phyloP scores from a whole-genome alignment of 768 basidiomycete species.

The Mycena kentingensis region DNA sequence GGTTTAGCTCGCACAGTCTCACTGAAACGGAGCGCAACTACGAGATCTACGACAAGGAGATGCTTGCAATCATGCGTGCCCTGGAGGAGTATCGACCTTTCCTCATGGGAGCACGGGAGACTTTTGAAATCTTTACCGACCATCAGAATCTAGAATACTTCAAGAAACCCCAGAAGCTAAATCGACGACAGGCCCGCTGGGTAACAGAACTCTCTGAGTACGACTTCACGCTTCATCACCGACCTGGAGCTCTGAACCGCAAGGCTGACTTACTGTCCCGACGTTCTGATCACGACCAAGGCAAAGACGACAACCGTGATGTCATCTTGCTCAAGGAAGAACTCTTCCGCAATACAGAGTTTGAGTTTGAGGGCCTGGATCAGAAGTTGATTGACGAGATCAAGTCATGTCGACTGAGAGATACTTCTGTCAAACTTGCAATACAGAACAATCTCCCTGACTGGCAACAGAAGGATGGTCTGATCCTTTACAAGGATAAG shows the following conservation, averaged over 20 bases:
- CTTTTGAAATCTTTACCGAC: slow-evolving; percentile 6
- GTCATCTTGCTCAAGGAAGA: neutral
- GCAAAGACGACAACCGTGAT: slow-evolving; percentile 6
- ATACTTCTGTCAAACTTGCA: too few species aligned
- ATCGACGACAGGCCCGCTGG: slow-evolving; percentile 17
- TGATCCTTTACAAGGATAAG: too few species aligned
- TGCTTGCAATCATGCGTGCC: neutral
- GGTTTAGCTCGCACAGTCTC: slow-evolving; percentile 8
- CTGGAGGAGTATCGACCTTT: neutral
- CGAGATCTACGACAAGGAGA: too few species aligned
- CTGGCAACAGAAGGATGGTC: too few species aligned
- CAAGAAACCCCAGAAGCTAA: slow-evolving; percentile 22
- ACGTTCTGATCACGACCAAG: neutral
- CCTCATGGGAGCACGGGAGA: neutral
- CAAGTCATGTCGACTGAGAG: too few species aligned
- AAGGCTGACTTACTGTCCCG: too few species aligned
- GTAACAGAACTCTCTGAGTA: slow-evolving; percentile 22
- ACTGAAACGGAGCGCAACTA: too few species aligned
- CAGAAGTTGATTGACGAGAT: neutral
- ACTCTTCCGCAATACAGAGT: neutral
- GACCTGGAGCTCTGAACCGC: too few species aligned
- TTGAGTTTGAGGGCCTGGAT: slow-evolving; percentile 2
- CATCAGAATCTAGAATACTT: too few species aligned
- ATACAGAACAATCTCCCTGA: too few species aligned
- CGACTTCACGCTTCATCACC: slow-evolving; percentile 23